These are phyloP conservation scores for Talaromyces sp. DNA, from an alignment of 2,329 filamentous ascomycete genomes.

Conservation along the genomic window DNA sequence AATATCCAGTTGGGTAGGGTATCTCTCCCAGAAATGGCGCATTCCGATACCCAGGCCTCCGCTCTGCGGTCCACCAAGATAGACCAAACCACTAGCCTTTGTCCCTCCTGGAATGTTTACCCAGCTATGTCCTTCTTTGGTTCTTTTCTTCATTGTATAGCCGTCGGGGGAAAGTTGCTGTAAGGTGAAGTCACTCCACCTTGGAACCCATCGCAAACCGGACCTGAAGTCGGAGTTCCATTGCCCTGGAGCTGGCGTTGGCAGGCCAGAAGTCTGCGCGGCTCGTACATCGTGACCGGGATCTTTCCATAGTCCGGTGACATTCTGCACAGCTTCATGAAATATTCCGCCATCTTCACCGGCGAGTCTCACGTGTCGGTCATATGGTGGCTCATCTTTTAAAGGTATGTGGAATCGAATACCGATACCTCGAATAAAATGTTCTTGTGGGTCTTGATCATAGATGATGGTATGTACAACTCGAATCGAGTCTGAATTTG, in stretches of 20 bases:
- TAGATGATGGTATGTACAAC: conserved; percentile 57
- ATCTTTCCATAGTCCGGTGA: conserved; percentile 58
- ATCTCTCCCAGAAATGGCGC: conserved; percentile 62
- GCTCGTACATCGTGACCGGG: conserved; percentile 49
- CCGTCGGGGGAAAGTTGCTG: conserved; percentile 59
- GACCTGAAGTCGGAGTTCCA: conserved; percentile 49
- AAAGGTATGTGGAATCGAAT: conserved; percentile 57
- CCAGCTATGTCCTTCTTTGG: conserved; percentile 56
- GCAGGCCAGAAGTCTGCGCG: conserved; percentile 50
- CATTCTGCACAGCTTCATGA: conserved; percentile 57
- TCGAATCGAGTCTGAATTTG: conserved; percentile 54
- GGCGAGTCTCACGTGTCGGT: conserved; percentile 58
- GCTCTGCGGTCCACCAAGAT: conserved; percentile 54
- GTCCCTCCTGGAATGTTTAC: conserved; percentile 57
- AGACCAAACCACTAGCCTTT: conserved; percentile 55
- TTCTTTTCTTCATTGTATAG: conserved; percentile 59
- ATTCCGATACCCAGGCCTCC: conserved; percentile 60
- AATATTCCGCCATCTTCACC: conserved; percentile 53
- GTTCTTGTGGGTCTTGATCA: conserved; percentile 48
- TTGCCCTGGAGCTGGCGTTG: conserved; percentile 43
- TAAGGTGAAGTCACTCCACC: conserved; percentile 58
- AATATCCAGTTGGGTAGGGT: conserved; percentile 58
- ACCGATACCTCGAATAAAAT: conserved; percentile 55
- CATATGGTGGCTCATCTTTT: conserved; percentile 50
- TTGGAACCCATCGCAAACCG: conserved; percentile 54